phyloP scores from a whole-genome alignment of 2,329 filamentous ascomycete genomes.

The Capronia coronata region DNA sequence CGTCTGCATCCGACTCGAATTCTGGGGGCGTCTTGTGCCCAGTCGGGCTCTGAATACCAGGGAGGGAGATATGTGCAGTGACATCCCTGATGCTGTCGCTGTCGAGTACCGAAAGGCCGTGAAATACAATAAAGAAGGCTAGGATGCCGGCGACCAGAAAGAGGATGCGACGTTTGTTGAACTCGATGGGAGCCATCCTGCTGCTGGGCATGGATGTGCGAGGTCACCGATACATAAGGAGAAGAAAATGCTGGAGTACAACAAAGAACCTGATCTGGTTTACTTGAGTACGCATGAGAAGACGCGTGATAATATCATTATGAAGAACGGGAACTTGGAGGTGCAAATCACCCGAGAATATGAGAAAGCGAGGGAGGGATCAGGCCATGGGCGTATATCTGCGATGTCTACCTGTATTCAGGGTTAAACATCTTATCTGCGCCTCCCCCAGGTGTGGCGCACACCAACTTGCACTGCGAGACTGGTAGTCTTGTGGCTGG shows the following conservation, averaged over 20 bases:
- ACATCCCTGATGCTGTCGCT: conserved; percentile 8
- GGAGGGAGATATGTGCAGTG: conserved; percentile 17
- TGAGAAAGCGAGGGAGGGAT: too few species aligned
- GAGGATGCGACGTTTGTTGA: conserved; percentile 28
- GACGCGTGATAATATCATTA: too few species aligned
- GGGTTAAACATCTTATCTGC: too few species aligned
- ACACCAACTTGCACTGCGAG: too few species aligned
- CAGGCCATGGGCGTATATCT: too few species aligned
- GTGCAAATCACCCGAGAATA: too few species aligned
- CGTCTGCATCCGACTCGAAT: conserved; percentile 14
- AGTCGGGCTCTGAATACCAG: conserved; percentile 12
- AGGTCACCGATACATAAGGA: background rate
- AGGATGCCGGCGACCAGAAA: conserved; percentile 24
- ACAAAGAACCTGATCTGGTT: background rate
- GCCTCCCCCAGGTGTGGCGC: too few species aligned
- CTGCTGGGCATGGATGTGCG: background rate
- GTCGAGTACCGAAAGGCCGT: conserved; percentile 17
- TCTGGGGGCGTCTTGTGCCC: conserved; percentile 13
- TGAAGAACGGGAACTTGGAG: too few species aligned
- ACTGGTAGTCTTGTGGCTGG: too few species aligned
- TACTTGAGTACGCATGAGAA: too few species aligned
- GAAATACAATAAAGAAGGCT: conserved; percentile 26
- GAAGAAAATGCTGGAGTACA: background rate
- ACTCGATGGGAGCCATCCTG: conserved; percentile 27
- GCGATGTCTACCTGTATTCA: too few species aligned